Base-by-base conservation (phyloP, 169 alveolate genomes). In the Plasmodium yoelii region DNA sequence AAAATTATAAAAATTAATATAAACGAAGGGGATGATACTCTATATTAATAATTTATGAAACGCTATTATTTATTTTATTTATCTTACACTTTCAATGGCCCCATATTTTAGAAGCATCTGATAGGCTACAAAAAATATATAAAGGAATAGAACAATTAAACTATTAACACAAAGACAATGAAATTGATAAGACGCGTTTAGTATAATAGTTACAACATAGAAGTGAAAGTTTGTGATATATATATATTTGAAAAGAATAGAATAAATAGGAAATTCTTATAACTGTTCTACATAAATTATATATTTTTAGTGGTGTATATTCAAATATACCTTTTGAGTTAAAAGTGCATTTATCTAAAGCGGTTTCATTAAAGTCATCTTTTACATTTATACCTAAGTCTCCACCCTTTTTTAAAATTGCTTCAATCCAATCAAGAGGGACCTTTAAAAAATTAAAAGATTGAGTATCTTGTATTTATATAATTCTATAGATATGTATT, bases 401-500 rank as follows among this genome's bases (percentile, higher is more conserved):
- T 65, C 90, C 90, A 2, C 90, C 90, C 49, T 68, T 80, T 67
- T 80, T 65, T 80, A 80, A 61, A 65, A 80, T 80, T 15, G 84
- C 90, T 46, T 80, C 90, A 34, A 80, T 80, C 90, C 90, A 80
- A 59, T 80, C 90, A 22, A 80, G 44, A 13, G 90, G 90, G 12
- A 80, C 90, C 90, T 80, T 67, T 39, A 13, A 22, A 42, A 22
- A 74, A 63, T 42, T 28, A 42, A 46, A 44, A n/a, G 19, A 18
- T 57, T 19, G 34, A 0, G 12, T 13, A 15, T 57, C 7, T 57
- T 5, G 12, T 19, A n/a, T 57, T 57, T 18, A 71, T 53, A 49
- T 19, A 53, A 13, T 49, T 44, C 26, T 26, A 28, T 55, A 46
- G 47, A 55, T 47, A 60, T 68, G 13, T 12, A 19, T 15, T 18